Percentiles rank a stretch among this genome's conserved stretches.
Conservation (phyloP, 164 flowering plant species). For the Tetrastigma voinierianum region DNA sequence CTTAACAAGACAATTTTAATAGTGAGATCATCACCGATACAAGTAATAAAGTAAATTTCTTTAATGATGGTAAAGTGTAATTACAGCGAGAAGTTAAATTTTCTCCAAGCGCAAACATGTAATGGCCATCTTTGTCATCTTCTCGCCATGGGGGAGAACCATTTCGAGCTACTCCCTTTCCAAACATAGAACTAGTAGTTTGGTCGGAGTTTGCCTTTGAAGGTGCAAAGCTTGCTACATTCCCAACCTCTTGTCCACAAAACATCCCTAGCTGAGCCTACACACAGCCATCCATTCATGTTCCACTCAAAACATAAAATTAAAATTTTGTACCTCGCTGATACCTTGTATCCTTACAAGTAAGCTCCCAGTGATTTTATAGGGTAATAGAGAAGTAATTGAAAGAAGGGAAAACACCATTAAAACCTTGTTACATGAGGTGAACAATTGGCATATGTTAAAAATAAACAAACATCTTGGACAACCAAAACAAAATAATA, state of each 20-base stretch:
- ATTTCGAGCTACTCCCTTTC: constrained; percentile 71
- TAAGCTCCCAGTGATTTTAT: not conserved
- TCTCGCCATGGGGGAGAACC: constrained; percentile 97
- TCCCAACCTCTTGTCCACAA: constrained; percentile 86
- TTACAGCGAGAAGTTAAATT: constrained; percentile 99
- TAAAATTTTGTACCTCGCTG: constrained; percentile 15
- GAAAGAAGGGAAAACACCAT: not conserved
- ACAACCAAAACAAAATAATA: too few relatives aligned
- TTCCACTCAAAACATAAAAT: constrained; percentile 34
- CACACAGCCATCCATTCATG: constrained; percentile 85
- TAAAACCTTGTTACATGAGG: too few relatives aligned
- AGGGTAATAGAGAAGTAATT: too few relatives aligned
- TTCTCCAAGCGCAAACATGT: constrained; percentile 95
- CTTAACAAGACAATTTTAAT: not conserved
- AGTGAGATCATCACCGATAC: not conserved
- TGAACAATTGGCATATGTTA: too few relatives aligned
- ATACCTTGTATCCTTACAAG: constrained; percentile 4
- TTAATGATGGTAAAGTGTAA: constrained; percentile 55
- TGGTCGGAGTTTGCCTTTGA: constrained; percentile 54
- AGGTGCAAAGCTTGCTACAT: constrained; percentile 64
- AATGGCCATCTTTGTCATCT: constrained; percentile 99
- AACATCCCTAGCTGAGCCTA: constrained; percentile 95
- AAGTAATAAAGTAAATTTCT: constrained; percentile 7
- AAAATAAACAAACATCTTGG: too few relatives aligned
- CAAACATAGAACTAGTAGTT: constrained; percentile 49